Evolutionary conservation across 768 basidiomycete genomes (phyloP), one percentile per base, ranked within the genome.

Genomic region (Trametes elegans): DNA sequence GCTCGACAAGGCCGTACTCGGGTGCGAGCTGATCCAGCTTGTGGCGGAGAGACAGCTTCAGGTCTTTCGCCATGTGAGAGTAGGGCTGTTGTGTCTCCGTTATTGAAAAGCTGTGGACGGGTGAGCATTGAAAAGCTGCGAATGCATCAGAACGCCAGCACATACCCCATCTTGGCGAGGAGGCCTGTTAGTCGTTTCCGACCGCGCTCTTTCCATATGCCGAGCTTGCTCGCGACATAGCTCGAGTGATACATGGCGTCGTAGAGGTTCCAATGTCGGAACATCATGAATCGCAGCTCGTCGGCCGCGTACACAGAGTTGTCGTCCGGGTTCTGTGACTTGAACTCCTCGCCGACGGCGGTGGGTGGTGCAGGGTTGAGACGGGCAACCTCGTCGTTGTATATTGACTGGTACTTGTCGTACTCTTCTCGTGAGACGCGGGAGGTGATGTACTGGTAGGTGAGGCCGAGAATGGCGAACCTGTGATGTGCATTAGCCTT

Each of bases 241-340:
- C 90, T 90, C 3, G 94, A 97, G 70, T 99, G 96, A 64, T 87
- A 87, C 97, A 99, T 98, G 10, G 95, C 86, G 66, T 99, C 97
- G 67, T 98, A 98, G 41, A 99, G 73, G 27, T 89, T 98, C 97
- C 97, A 99, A 73, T 98, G 97, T 53, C 96, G 81, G 68, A 95
- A 94, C 49, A 98, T 79, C 73, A 87, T 94, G 70, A 99, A 98
- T 23, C 97, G 81, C 49, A 98, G 75, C 70, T 99, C 97, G 47
- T 95, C 93, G 28, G 84, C 85, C 35, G 87, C 77, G 34, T 91
- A 82, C 59, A 99, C 84, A 27, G 86, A 83, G 54, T 78, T 74
- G 67, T 98, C 95, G 62, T 98, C 94, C 2, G 96, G 90, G 59
- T 80, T 82, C 23, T 84, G 72, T 0, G 84, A 79, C 49, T 78